A percentile compares a stretch with the other conserved stretches of the same genome.
phyloP scores from a whole-genome alignment of 1,284 basidiomycete species.

The Rhodotorula sp. region DNA sequence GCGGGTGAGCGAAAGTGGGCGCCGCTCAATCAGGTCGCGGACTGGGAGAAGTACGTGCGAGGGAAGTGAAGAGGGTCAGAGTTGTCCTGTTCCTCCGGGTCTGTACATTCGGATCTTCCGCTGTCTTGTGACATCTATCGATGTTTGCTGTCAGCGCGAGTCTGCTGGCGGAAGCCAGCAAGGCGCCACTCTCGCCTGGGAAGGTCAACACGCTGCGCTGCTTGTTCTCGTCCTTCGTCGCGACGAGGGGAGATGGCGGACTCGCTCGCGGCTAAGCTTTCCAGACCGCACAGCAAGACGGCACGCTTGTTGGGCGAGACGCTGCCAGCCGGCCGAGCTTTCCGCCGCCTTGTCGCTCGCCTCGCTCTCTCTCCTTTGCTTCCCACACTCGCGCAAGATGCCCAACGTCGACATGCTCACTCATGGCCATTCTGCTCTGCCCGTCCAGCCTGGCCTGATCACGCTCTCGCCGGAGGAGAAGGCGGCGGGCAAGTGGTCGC shows the following conservation, averaged over 20 bases:
- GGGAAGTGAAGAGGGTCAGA: background rate
- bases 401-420: background rate
- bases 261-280: no score
- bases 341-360: background rate
- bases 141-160: no score
- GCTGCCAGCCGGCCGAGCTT: background rate
- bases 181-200: no score
- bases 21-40: background rate
- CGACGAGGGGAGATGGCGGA: no score
- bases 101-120: no score
- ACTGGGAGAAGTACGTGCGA: background rate
- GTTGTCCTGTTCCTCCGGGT: no score
- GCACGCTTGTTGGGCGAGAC: no score
- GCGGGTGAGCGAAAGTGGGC: background rate
- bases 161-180: no score
- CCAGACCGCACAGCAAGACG: no score
- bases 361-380: background rate
- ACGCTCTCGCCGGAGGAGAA: background rate
- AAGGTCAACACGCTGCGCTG: no score
- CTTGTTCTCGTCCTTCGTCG: no score
- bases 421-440: background rate
- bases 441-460: background rate
- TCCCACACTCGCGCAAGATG: background rate
- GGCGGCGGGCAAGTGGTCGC: slow-evolving; percentile 12
- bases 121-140: no score